Conservation (phyloP, 2,329 filamentous ascomycete genomes). For the Ophiosphaerella herpotricha region DNA sequence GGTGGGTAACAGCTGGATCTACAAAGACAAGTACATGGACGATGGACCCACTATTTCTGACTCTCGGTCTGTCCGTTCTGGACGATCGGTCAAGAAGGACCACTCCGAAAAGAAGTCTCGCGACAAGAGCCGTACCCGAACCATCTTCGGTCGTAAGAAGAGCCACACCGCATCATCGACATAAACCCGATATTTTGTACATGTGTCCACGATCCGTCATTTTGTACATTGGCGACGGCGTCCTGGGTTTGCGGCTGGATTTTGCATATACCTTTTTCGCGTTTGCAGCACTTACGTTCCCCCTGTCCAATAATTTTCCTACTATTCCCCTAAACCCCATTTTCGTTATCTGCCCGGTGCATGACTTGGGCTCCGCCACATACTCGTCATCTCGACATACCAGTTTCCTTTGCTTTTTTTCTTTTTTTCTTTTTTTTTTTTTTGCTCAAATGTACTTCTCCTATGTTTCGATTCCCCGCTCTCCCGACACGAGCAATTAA, state of each 20-base stretch:
- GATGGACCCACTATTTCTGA: slow-evolving; percentile 48
- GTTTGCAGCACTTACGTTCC: slow-evolving; percentile 11
- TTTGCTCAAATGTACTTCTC: not conserved
- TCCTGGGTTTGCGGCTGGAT: slow-evolving; percentile 29
- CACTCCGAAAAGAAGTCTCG: slow-evolving; percentile 64
- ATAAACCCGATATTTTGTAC: slow-evolving; percentile 20
- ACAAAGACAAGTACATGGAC: slow-evolving; percentile 88
- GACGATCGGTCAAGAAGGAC: slow-evolving; percentile 51
- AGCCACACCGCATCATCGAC: slow-evolving; percentile 29
- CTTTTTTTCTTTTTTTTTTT: slow-evolving; percentile 1
- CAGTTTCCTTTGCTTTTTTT: slow-evolving; percentile 2
- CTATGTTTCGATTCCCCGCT: not conserved
- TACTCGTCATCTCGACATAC: slow-evolving; percentile 9
- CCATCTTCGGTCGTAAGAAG: slow-evolving; percentile 71
- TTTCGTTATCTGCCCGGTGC: slow-evolving; percentile 35
- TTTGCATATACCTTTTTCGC: slow-evolving; percentile 36
- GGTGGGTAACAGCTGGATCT: slow-evolving; percentile 99
- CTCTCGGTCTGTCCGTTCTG: slow-evolving; percentile 52
- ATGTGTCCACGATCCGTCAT: slow-evolving; percentile 41
- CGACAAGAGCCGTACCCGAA: slow-evolving; percentile 76
- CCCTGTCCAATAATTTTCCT: slow-evolving; percentile 11
- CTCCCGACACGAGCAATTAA: not conserved
- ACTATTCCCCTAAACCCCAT: slow-evolving; percentile 18
- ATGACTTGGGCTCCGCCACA: slow-evolving; percentile 19
- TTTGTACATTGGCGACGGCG: slow-evolving; percentile 38